Conservation (phyloP, 768 basidiomycete species). For the Cyathus striatus region DNA sequence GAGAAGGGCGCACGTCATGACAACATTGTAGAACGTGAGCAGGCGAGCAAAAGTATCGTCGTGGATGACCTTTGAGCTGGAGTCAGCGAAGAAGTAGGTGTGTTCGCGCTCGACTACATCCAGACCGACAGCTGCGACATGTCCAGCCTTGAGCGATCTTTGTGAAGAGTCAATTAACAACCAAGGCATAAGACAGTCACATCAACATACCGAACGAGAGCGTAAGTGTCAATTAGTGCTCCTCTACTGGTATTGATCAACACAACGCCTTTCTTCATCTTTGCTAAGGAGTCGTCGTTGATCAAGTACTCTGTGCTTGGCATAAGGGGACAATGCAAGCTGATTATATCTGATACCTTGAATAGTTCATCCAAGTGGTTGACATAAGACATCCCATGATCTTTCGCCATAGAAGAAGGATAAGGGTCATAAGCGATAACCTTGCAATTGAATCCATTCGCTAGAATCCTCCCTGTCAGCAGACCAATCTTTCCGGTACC, state of each 20-base stretch:
- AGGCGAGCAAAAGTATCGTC: slow-evolving; percentile 39
- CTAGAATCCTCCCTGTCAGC: slow-evolving; percentile 33
- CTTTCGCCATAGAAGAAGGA: slow-evolving; percentile 23
- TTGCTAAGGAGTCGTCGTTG: slow-evolving; percentile 28
- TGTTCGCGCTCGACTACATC: slow-evolving; percentile 39
- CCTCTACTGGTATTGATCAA: slow-evolving; percentile 40
- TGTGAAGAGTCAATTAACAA: neutral
- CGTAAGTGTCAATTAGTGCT: slow-evolving; percentile 34
- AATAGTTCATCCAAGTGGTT: slow-evolving; percentile 29
- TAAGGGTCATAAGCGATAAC: slow-evolving; percentile 38
- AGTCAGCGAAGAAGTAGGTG: slow-evolving; percentile 37
- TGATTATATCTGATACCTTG: slow-evolving; percentile 31
- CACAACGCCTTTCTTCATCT: slow-evolving; percentile 34
- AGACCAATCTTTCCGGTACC: slow-evolving; percentile 40
- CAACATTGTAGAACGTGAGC: slow-evolving; percentile 41
- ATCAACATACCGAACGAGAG: slow-evolving; percentile 30
- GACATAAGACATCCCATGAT: slow-evolving; percentile 33
- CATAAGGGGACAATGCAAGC: slow-evolving; percentile 35
- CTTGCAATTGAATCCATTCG: slow-evolving; percentile 31
- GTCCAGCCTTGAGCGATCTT: slow-evolving; percentile 32
- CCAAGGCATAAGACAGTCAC: neutral
- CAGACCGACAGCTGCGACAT: slow-evolving; percentile 35
- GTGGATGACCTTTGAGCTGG: slow-evolving; percentile 36
- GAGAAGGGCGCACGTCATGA: slow-evolving; percentile 27
- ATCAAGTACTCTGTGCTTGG: slow-evolving; percentile 34